phyloP scores from a whole-genome alignment of 2,329 filamentous ascomycete species.

The Penicillium palitans region DNA sequence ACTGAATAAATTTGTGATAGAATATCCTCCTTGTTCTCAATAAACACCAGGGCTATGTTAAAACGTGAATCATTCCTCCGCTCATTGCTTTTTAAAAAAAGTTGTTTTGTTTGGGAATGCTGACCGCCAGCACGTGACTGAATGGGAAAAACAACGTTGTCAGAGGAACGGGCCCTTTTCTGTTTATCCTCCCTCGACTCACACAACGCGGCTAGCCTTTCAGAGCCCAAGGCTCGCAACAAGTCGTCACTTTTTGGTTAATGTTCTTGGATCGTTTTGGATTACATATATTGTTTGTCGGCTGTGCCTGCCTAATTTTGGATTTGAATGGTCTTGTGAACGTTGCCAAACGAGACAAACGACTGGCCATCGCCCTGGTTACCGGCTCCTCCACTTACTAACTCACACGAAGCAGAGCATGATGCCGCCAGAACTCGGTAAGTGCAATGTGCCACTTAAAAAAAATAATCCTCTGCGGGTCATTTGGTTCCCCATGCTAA shows the following conservation, averaged over 20 bases:
- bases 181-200: slow-evolving; percentile 40
- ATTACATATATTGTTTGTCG: background rate
- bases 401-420: slow-evolving; percentile 14
- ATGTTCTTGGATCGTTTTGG: slow-evolving; percentile 5
- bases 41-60: background rate
- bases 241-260: slow-evolving; percentile 3
- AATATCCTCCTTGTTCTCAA: background rate
- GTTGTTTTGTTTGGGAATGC: slow-evolving; percentile 28
- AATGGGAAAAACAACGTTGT: slow-evolving; percentile 38
- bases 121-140: slow-evolving; percentile 37
- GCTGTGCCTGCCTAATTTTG: slow-evolving; percentile 6
- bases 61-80: background rate
- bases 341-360: slow-evolving; percentile 15
- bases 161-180: slow-evolving; percentile 43
- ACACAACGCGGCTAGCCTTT: slow-evolving; percentile 23
- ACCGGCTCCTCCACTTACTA: slow-evolving; percentile 28
- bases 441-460: slow-evolving; percentile 4
- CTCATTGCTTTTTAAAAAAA: background rate
- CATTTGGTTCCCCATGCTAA: slow-evolving; percentile 7
- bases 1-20: background rate
- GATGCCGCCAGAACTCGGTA: slow-evolving; percentile 28
- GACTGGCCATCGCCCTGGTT: slow-evolving; percentile 27
- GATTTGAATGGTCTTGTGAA: slow-evolving; percentile 19
- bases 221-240: slow-evolving; percentile 15
- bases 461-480: background rate